These are phyloP conservation scores for Micromonas commoda DNA, from an alignment of 139 green algal genomes.

Conservation along the genomic window DNA sequence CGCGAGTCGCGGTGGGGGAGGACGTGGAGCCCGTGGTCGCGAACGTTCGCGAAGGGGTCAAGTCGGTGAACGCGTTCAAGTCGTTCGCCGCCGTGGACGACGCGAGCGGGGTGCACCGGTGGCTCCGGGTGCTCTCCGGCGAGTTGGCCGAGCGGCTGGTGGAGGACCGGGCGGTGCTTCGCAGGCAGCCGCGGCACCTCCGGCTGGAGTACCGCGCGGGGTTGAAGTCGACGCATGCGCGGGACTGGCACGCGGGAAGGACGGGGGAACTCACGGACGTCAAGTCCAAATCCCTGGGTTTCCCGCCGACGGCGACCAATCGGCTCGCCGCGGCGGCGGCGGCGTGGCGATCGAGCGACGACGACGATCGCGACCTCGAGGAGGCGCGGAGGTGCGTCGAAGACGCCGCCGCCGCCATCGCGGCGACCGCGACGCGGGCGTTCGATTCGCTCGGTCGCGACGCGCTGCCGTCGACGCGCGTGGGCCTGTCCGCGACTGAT, in stretches of 20 bases:
- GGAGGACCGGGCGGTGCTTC: background rate
- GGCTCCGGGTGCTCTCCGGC: background rate
- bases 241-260: no score
- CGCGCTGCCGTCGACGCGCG: background rate
- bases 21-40: background rate
- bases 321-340: background rate
- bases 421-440: background rate
- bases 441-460: background rate
- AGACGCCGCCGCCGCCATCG: background rate
- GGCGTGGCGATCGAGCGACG: no score
- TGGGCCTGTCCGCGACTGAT: background rate
- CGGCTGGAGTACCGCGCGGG: background rate
- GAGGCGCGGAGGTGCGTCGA: no score
- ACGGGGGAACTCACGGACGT: no score
- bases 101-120: background rate
- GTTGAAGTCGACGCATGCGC: no score
- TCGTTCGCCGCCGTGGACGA: background rate
- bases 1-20: background rate
- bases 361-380: no score
- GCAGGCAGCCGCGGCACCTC: background rate
- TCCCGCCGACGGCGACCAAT: background rate
- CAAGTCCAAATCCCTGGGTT: background rate
- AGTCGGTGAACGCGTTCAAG: background rate
- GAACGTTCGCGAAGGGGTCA: background rate
- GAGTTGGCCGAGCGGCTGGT: background rate